Conservation (phyloP, 2,329 filamentous ascomycete genomes). For the Sporothrix dimorphospora region DNA sequence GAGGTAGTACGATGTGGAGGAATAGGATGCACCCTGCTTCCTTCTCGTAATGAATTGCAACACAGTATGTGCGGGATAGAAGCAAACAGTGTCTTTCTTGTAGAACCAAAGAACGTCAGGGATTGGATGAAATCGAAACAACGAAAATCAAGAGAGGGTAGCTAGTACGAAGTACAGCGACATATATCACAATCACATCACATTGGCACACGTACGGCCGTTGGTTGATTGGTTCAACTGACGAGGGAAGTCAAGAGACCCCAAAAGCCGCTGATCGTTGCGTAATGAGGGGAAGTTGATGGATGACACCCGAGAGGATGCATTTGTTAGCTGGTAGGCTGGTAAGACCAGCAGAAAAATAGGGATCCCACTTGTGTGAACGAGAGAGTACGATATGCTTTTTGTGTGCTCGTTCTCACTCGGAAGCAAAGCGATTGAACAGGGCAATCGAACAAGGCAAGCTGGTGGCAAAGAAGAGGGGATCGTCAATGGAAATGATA, state of each 20-base stretch:
- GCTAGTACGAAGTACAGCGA: too few relatives aligned
- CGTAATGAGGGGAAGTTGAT: constrained; percentile 18
- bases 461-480: background rate
- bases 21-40: background rate
- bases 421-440: constrained; percentile 9
- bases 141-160: background rate
- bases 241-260: background rate
- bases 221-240: constrained; percentile 14
- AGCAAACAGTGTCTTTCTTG: background rate
- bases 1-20: background rate
- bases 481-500: background rate
- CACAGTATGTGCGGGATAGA: constrained; percentile 14
- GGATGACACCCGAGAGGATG: background rate
- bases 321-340: background rate
- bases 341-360: background rate
- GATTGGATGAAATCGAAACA: background rate
- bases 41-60: constrained; percentile 6
- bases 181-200: constrained; percentile 7
- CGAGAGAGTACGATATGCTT: background rate
- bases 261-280: constrained; percentile 24
- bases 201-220: background rate
- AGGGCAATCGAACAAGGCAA: background rate
- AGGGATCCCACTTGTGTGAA: background rate
- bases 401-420: background rate
- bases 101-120: background rate